Evolutionary conservation across 257 asterid genomes (phyloP).

Genomic region (Penstemon newberryi): DNA sequence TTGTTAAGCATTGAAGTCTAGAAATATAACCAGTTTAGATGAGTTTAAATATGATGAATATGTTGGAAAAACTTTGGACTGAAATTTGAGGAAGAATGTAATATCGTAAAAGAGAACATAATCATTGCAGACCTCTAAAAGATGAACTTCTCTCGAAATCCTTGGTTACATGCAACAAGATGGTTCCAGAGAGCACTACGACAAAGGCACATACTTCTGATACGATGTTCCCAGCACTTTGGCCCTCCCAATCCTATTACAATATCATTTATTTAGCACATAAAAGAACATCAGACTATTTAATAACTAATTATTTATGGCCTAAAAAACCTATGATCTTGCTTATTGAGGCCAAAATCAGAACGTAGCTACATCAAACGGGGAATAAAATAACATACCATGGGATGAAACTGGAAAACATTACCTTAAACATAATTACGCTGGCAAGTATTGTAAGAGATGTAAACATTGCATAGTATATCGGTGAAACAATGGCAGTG

Average conservation of each 20-base stretch:
- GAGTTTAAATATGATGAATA: neutral
- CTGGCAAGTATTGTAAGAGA: conserved; percentile 85
- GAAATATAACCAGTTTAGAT: neutral
- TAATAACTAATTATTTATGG: neutral
- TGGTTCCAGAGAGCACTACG: conserved; percentile 76
- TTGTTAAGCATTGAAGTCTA: conserved; percentile 14
- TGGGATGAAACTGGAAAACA: neutral
- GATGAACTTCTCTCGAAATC: conserved; percentile 70
- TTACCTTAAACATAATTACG: conserved; percentile 83
- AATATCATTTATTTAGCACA: neutral
- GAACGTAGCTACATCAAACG: neutral
- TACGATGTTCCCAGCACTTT: conserved; percentile 58
- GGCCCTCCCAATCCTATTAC: conserved; percentile 83
- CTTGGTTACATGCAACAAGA: conserved; percentile 68
- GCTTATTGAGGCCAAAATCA: neutral
- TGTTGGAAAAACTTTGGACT: neutral
- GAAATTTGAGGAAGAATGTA: neutral
- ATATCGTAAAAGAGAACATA: neutral
- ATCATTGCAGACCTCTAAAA: conserved; percentile 50
- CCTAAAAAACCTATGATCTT: conserved; percentile 9
- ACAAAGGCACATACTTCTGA: conserved; percentile 78
- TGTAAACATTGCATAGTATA: conserved; percentile 86
- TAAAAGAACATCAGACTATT: no score
- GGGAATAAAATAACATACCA: conserved; percentile 12
- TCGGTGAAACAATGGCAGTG: conserved; percentile 90